phyloP scores from a whole-genome alignment of 2,329 filamentous ascomycete genomes.

The Colletotrichum horii region DNA sequence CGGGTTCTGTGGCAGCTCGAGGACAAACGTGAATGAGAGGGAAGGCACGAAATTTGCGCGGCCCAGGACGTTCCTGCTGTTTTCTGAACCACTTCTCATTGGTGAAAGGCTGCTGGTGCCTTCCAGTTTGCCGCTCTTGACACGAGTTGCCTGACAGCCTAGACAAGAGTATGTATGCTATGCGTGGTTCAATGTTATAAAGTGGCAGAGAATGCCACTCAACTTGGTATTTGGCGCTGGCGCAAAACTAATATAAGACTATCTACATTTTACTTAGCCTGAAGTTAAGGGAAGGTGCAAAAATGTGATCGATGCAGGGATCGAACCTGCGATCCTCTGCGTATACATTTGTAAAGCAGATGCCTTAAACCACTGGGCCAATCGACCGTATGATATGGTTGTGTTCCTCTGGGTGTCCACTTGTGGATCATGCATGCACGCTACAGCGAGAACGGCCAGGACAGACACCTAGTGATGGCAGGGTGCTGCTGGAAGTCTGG shows the following conservation, averaged over 20 bases:
- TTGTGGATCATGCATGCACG: not conserved
- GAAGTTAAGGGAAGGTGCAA: not conserved
- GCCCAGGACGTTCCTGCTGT: not conserved
- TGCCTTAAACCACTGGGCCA: constrained; percentile 44
- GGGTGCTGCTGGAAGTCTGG: not conserved
- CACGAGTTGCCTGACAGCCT: not conserved
- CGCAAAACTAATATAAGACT: not conserved
- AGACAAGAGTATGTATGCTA: not conserved
- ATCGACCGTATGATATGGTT: constrained; percentile 35
- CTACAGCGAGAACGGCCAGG: not conserved
- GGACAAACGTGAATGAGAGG: not conserved
- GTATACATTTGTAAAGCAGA: constrained; percentile 39
- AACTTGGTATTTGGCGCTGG: not conserved
- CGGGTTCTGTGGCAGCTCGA: not conserved
- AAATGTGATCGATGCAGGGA: constrained; percentile 43
- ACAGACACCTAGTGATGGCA: not conserved
- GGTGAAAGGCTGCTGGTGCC: not conserved
- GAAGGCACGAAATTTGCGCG: not conserved
- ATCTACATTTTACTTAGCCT: not conserved
- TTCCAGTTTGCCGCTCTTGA: not conserved
- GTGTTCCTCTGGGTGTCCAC: too few relatives aligned
- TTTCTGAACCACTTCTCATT: not conserved
- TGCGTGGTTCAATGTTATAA: not conserved
- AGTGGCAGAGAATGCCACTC: not conserved
- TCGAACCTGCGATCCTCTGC: constrained; percentile 50